Conservation (phyloP, 331 rosid species). For the Malus hybrid region DNA sequence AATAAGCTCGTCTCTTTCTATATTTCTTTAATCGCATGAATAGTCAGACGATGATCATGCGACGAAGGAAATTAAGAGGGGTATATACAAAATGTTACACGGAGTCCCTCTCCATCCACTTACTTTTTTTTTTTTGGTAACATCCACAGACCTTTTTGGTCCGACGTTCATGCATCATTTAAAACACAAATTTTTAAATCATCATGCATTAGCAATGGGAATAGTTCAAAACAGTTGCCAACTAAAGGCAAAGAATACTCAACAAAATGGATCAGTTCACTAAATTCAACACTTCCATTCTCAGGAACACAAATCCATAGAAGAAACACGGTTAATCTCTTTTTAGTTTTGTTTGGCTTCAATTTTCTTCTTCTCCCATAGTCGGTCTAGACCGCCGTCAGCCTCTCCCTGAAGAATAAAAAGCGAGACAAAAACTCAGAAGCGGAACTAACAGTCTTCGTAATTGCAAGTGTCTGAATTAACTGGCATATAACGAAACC, state of each 20-base stretch:
- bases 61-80: too few species aligned
- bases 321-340: background rate
- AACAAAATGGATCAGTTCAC: background rate
- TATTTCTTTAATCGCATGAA: too few species aligned
- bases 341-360: slow-evolving; percentile 45
- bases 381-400: slow-evolving; percentile 57
- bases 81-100: too few species aligned
- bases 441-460: background rate
- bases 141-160: too few species aligned
- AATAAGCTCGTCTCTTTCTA: too few species aligned
- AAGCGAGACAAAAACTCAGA: background rate
- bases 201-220: background rate
- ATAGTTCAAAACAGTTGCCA: background rate
- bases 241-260: background rate
- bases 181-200: background rate
- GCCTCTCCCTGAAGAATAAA: slow-evolving; percentile 51
- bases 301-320: background rate
- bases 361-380: slow-evolving; percentile 56
- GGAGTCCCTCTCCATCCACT: too few species aligned
- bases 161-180: background rate
- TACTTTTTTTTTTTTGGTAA: too few species aligned
- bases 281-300: background rate
- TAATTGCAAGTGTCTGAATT: background rate
- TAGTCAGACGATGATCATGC: too few species aligned
- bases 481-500: background rate